A percentile compares a stretch with the other conserved stretches of the same genome.
phyloP scores from a whole-genome alignment of 345 rosid species.

The Eutrema japonicum region DNA sequence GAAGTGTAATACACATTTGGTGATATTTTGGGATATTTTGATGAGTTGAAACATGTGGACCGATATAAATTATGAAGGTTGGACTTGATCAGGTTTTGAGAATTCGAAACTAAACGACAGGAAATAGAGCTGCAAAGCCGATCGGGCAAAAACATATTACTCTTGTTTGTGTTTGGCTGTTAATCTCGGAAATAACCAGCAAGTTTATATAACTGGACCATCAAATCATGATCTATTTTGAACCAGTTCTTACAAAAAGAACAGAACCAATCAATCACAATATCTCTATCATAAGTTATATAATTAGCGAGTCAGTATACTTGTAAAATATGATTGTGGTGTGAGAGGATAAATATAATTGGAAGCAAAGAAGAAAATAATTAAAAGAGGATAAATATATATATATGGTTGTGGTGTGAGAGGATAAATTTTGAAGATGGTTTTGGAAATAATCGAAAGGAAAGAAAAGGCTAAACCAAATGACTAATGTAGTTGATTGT shows the following conservation, averaged over 20 bases:
- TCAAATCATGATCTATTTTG: not conserved
- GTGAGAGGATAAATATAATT: conserved; percentile 8
- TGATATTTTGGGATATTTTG: conserved; percentile 8
- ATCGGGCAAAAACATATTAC: not conserved
- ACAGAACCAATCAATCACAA: not conserved
- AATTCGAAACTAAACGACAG: not conserved
- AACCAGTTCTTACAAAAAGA: not conserved
- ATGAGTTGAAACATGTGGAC: conserved; percentile 8
- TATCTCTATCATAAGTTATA: not conserved
- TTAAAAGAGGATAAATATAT: not conserved
- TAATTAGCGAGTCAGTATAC: not conserved
- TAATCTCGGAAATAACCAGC: not conserved
- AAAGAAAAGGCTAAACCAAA: not conserved
- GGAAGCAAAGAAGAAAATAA: conserved; percentile 1
- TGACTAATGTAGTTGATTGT: not conserved
- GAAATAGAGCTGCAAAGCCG: not conserved
- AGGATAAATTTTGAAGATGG: not conserved
- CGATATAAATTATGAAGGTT: not conserved
- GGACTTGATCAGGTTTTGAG: not conserved
- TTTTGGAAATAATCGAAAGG: conserved; percentile 6
- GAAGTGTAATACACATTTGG: not conserved
- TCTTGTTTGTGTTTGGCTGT: not conserved
- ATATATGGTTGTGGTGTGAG: no score
- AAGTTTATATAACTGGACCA: not conserved
- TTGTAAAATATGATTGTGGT: not conserved